A percentile compares a stretch with the other conserved stretches of the same genome.
Evolutionary conservation across 805 yeast species (phyloP).

Genomic region (Yamadazyma tumulicola): DNA sequence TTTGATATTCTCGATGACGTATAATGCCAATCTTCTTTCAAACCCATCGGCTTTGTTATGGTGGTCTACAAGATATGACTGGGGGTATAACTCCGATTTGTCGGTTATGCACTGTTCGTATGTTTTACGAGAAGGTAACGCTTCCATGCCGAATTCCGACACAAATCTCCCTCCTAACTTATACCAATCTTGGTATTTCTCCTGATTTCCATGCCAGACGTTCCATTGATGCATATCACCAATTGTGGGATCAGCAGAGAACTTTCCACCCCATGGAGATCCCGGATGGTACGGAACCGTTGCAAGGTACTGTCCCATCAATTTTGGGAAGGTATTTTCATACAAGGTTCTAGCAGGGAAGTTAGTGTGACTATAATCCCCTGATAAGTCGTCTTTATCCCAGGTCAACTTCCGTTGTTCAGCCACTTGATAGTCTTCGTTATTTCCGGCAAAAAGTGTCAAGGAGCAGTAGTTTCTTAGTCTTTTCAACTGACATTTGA

Average conservation of each 20-base stretch:
- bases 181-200: conserved; percentile 47
- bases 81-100: conserved; percentile 38
- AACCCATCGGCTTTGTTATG: conserved; percentile 49
- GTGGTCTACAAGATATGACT: conserved; percentile 39
- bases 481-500: conserved; percentile 35
- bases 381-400: conserved; percentile 21
- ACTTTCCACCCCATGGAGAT: conserved; percentile 45
- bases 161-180: conserved; percentile 47
- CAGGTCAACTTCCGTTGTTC: conserved; percentile 30
- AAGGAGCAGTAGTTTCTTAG: conserved; percentile 41
- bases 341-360: conserved; percentile 45
- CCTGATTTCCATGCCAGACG: conserved; percentile 50
- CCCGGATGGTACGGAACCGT: conserved; percentile 43
- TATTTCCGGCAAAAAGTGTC: conserved; percentile 42
- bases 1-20: conserved; percentile 43
- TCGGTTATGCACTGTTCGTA: conserved; percentile 35
- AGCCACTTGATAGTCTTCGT: conserved; percentile 46
- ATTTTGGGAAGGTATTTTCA: conserved; percentile 35
- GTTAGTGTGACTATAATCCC: conserved; percentile 26
- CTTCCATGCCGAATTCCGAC: conserved; percentile 54
- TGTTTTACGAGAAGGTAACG: conserved; percentile 39
- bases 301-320: conserved; percentile 21
- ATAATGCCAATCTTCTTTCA: conserved; percentile 40
- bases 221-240: conserved; percentile 58
- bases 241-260: conserved; percentile 22